These are phyloP conservation scores for Meyerozyma elateridarum DNA, from an alignment of 1,139 yeast species.

Conservation along the genomic window DNA sequence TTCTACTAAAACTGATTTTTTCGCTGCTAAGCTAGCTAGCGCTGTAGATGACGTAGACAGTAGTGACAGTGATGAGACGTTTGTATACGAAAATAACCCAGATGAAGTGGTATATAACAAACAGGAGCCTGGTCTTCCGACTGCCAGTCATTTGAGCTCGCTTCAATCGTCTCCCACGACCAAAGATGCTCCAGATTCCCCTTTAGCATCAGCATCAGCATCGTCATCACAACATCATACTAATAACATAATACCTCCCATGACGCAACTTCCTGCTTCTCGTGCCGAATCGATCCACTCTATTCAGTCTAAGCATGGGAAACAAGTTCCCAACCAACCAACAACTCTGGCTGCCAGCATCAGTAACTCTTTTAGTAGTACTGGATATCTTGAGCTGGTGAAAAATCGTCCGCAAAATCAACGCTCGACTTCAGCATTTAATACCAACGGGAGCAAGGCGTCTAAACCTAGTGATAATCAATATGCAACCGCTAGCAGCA, in stretches of 20 bases:
- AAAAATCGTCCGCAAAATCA: not conserved
- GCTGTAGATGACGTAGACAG: constrained; percentile 89
- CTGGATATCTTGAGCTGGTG: not conserved
- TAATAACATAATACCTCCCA: not conserved
- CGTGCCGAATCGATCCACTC: constrained; percentile 13
- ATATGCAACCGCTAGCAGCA: not conserved
- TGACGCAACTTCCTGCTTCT: not conserved
- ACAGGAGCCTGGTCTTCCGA: constrained; percentile 4
- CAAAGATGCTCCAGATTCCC: too few relatives aligned
- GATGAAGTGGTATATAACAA: constrained; percentile 13
- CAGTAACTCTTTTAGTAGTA: not conserved
- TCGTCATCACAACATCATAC: not conserved
- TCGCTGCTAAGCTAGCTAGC: constrained; percentile 90
- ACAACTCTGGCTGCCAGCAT: not conserved
- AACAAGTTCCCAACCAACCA: constrained; percentile 7
- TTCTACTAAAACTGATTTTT: constrained; percentile 76
- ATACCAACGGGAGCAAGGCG: not conserved
- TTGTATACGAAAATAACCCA: constrained; percentile 70
- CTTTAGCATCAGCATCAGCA: not conserved
- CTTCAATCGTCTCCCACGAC: not conserved
- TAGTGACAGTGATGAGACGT: constrained; percentile 88
- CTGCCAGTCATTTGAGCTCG: not conserved
- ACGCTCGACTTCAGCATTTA: constrained; percentile 1
- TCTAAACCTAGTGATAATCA: not conserved
- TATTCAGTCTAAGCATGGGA: constrained; percentile 10